Conservation (phyloP, 2,329 filamentous ascomycete species). For the Calonectria pseudoturangicola region DNA sequence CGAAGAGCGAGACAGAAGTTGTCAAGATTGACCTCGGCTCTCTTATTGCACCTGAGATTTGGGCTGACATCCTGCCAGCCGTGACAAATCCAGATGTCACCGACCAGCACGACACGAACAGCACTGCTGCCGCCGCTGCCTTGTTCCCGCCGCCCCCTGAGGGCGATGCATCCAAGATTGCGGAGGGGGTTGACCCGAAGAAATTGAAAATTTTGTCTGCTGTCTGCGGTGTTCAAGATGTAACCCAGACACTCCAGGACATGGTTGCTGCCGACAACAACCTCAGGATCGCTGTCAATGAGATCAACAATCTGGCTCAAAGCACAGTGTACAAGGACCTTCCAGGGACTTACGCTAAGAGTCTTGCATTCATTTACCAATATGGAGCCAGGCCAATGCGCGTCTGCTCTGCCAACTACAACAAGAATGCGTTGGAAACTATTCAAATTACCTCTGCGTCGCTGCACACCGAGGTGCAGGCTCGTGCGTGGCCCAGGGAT, state of each 20-base stretch:
- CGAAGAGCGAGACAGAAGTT: not conserved
- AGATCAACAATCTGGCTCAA: constrained; percentile 5
- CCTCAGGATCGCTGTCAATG: not conserved
- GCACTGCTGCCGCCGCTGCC: not conserved
- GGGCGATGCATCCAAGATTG: not conserved
- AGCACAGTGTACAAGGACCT: constrained; percentile 3
- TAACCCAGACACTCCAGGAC: constrained; percentile 11
- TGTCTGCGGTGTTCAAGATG: constrained; percentile 1
- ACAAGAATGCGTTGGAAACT: not conserved
- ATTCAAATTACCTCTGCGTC: not conserved
- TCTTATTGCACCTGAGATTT: constrained; percentile 2
- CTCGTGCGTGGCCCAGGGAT: not conserved
- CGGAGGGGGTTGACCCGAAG: not conserved
- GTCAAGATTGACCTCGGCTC: not conserved
- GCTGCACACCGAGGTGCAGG: not conserved
- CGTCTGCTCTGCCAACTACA: constrained; percentile 1
- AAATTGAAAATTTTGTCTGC: not conserved
- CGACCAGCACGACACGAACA: not conserved
- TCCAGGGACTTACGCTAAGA: not conserved
- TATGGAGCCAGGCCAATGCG: not conserved
- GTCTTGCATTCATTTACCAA: constrained; percentile 9
- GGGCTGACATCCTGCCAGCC: not conserved
- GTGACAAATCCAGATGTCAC: not conserved
- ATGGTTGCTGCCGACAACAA: not conserved
- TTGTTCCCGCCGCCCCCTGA: constrained; percentile 3